phyloP scores from a whole-genome alignment of 305 asterid species.

The Monarda citriodora region DNA sequence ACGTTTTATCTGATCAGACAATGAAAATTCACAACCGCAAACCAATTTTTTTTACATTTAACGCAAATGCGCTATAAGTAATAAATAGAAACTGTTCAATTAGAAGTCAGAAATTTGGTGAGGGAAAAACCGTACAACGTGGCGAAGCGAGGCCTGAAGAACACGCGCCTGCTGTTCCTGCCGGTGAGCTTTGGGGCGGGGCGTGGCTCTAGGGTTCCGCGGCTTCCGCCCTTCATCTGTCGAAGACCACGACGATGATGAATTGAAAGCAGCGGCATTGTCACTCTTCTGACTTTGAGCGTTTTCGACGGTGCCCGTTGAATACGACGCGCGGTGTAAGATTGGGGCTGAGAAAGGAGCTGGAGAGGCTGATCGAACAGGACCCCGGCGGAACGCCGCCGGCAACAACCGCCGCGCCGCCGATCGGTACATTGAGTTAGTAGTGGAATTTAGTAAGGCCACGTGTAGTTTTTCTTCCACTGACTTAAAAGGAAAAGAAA shows the following conservation, averaged over 20 bases:
- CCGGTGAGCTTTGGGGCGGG: slow-evolving; percentile 58
- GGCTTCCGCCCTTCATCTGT: slow-evolving; percentile 32
- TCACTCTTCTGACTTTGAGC: slow-evolving; percentile 33
- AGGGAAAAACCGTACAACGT: slow-evolving; percentile 54
- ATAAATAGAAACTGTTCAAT: background rate
- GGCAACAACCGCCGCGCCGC: slow-evolving; percentile 59
- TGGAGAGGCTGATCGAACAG: slow-evolving; percentile 13
- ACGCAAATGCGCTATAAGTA: background rate
- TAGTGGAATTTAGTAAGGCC: slow-evolving; percentile 17
- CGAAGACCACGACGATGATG: slow-evolving; percentile 31
- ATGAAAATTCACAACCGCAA: slow-evolving; percentile 11
- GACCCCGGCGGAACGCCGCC: slow-evolving; percentile 49
- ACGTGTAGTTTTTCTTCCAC: slow-evolving; percentile 18
- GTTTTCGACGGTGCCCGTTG: slow-evolving; percentile 35
- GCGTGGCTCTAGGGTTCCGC: slow-evolving; percentile 31
- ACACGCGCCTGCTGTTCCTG: slow-evolving; percentile 78
- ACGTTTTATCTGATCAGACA: background rate
- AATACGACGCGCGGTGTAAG: slow-evolving; percentile 29
- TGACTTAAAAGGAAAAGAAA: too few relatives aligned
- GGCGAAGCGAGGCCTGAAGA: slow-evolving; percentile 66
- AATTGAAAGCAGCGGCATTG: slow-evolving; percentile 25
- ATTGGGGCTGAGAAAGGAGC: slow-evolving; percentile 24
- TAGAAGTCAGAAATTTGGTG: background rate
- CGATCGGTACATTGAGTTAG: slow-evolving; percentile 51
- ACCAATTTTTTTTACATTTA: background rate